These are phyloP conservation scores for Gonium pectorale DNA, from an alignment of 139 green algal genomes.

Conservation along the genomic window DNA sequence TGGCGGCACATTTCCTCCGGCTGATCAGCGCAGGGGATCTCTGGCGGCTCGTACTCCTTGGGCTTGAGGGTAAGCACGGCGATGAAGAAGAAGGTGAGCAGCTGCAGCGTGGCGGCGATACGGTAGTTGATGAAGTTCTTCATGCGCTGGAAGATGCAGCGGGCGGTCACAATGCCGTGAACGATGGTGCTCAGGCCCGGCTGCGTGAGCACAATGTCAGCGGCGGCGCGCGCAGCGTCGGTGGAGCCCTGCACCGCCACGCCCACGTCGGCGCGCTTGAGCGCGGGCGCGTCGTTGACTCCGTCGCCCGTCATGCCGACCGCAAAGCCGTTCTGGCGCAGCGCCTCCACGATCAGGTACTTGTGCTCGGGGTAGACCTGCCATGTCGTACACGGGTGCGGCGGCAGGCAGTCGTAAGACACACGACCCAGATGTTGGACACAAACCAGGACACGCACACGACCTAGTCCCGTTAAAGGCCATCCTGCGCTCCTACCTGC, in stretches of 20 bases:
- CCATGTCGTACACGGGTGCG: not conserved
- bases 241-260: slow-evolving; percentile 95
- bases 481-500: slow-evolving; percentile 59
- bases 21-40: not conserved
- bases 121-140: slow-evolving; percentile 91
- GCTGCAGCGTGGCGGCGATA: slow-evolving; percentile 76
- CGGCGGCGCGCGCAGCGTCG: slow-evolving; percentile 86
- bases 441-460: no score
- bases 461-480: not conserved
- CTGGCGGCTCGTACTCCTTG: slow-evolving; percentile 54
- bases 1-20: not conserved
- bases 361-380: slow-evolving; percentile 83
- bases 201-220: slow-evolving; percentile 92
- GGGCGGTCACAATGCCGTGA: slow-evolving; percentile 77
- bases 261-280: slow-evolving; percentile 99
- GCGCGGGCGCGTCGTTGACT: slow-evolving; percentile 98
- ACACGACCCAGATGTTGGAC: no score
- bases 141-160: slow-evolving; percentile 87
- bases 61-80: slow-evolving; percentile 80
- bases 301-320: slow-evolving; percentile 98
- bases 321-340: slow-evolving; percentile 73
- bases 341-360: slow-evolving; percentile 85
- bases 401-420: no score
- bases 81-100: slow-evolving; percentile 93
- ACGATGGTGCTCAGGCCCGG: slow-evolving; percentile 85